Evolutionary conservation across 163 green algal genomes (phyloP).

Genomic region (Volvox carteri): DNA sequence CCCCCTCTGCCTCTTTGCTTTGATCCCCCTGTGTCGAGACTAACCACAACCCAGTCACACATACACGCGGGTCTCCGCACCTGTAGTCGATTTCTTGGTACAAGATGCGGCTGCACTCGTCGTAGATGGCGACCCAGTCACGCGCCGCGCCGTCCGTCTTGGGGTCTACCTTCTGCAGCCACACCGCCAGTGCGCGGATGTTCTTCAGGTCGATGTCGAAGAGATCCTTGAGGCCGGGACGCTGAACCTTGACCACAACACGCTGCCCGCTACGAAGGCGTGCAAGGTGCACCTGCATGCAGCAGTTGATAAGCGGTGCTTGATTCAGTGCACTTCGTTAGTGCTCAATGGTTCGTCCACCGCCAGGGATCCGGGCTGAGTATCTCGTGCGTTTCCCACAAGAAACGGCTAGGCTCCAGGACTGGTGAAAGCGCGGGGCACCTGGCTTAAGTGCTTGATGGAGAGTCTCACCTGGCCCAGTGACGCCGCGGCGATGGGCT

Average conservation of each 20-base stretch:
- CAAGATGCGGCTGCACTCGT: constrained; percentile 97
- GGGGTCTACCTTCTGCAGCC: constrained; percentile 84
- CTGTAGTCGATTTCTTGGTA: constrained; percentile 91
- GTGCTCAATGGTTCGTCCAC: no score
- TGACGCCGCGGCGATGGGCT: constrained; percentile 94
- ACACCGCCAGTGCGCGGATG: constrained; percentile 87
- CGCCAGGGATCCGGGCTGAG: no score
- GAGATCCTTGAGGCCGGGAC: constrained; percentile 93
- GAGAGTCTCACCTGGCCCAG: constrained; percentile 83
- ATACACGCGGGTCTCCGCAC: no score
- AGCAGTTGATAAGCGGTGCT: no score
- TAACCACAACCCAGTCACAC: no score
- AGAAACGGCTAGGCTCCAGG: no score
- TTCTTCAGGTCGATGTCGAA: constrained; percentile 98
- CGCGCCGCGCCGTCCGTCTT: constrained; percentile 93
- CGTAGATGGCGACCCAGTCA: constrained; percentile 99
- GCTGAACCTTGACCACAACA: constrained; percentile 97
- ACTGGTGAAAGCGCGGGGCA: no score
- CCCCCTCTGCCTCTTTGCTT: no score
- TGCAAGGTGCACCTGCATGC: constrained; percentile 90
- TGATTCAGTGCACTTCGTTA: no score
- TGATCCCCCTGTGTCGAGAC: no score
- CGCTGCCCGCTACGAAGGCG: constrained; percentile 73
- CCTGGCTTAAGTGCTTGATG: no score
- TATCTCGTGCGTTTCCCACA: no score